Percentiles rank a stretch among this genome's conserved stretches.
Conservation (phyloP, 2,329 filamentous ascomycete species). For the Triangularia setosa region DNA sequence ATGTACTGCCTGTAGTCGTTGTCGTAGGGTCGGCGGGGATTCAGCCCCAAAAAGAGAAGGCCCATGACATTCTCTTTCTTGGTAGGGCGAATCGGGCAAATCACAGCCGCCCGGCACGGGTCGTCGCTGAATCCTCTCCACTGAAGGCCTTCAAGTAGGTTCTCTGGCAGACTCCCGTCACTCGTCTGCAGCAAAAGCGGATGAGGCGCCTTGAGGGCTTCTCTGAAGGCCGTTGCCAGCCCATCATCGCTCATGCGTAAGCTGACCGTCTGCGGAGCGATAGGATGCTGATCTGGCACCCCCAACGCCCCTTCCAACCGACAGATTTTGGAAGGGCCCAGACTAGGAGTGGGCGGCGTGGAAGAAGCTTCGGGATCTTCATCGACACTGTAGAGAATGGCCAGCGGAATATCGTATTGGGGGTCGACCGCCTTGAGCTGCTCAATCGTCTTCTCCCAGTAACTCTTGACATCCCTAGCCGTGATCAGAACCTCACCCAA, state of each 20-base stretch:
- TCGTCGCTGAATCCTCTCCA: constrained; percentile 61
- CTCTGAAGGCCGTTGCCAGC: constrained; percentile 38
- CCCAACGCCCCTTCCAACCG: constrained; percentile 44
- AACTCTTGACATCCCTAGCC: constrained; percentile 42
- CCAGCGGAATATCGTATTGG: constrained; percentile 47
- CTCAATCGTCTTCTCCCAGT: constrained; percentile 45
- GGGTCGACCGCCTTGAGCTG: constrained; percentile 42
- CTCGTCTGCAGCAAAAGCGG: constrained; percentile 40
- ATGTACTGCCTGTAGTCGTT: constrained; percentile 69
- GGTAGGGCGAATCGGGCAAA: constrained; percentile 65
- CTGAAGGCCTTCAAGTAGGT: constrained; percentile 54
- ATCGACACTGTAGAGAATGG: constrained; percentile 48
- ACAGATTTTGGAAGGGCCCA: constrained; percentile 36
- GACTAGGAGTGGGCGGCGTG: constrained; percentile 17
- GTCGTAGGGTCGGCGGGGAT: constrained; percentile 68
- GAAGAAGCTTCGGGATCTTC: constrained; percentile 32
- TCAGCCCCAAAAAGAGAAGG: constrained; percentile 65
- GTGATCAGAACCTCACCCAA: constrained; percentile 44
- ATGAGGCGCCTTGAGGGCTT: constrained; percentile 36
- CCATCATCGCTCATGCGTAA: constrained; percentile 37
- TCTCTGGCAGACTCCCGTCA: constrained; percentile 53
- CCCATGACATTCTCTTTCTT: constrained; percentile 64
- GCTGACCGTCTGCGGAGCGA: constrained; percentile 37
- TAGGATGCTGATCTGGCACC: constrained; percentile 41
- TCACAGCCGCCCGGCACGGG: constrained; percentile 59